A percentile compares a stretch with the other conserved stretches of the same genome.
Evolutionary conservation across 768 basidiomycete species (phyloP).

Genomic region (Macrolepiota dolichaula): DNA sequence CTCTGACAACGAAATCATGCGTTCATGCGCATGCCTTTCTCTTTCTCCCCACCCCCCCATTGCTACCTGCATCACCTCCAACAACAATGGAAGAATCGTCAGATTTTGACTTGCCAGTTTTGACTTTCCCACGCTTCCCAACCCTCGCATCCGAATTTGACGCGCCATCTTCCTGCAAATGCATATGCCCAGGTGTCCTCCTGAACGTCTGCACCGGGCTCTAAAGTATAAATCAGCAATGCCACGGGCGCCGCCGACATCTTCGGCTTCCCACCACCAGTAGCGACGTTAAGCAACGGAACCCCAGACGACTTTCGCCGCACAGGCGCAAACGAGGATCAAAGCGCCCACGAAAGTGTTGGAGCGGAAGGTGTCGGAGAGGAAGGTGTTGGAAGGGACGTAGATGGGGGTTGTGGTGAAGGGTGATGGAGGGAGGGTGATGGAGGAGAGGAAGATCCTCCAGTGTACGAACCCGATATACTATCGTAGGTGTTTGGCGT

Average conservation of each 20-base stretch:
- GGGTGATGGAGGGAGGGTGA: not conserved
- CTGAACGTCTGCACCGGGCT: conserved; percentile 87
- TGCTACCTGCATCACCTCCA: conserved; percentile 74
- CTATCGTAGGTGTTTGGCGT: not conserved
- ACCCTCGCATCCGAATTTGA: not conserved
- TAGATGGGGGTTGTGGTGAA: too few relatives aligned
- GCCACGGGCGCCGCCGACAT: conserved; percentile 73
- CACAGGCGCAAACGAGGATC: not conserved
- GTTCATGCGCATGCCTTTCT: conserved; percentile 81
- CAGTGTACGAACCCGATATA: not conserved
- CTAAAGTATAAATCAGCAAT: conserved; percentile 95
- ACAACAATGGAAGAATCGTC: conserved; percentile 59
- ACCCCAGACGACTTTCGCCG: conserved; percentile 6
- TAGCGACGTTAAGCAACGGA: too few relatives aligned
- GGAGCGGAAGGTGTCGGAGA: too few relatives aligned
- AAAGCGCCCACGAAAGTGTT: not conserved
- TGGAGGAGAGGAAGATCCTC: not conserved
- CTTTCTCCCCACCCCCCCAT: conserved; percentile 83
- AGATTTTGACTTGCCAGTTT: conserved; percentile 5
- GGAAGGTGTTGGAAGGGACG: too few relatives aligned
- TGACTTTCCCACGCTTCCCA: not conserved
- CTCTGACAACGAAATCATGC: conserved; percentile 93
- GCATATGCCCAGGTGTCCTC: not conserved
- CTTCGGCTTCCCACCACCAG: conserved; percentile 50
- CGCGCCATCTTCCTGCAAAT: not conserved